Percentiles rank a stretch among this genome's conserved stretches.
phyloP scores from a whole-genome alignment of 495 filamentous ascomycete genomes.

The Tuber borchii region DNA sequence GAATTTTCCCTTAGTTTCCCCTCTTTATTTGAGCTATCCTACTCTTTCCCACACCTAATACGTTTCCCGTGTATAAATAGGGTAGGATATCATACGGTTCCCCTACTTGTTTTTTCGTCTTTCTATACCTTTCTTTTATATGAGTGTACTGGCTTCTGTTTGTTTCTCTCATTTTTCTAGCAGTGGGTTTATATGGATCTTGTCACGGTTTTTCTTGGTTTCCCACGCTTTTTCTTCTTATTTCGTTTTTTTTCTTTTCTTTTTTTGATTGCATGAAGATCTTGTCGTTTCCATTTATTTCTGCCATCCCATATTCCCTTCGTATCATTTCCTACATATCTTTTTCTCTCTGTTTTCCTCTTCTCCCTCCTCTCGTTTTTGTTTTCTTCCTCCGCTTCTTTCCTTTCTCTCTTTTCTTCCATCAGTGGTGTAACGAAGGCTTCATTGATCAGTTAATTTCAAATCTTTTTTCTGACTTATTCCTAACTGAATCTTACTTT shows the following conservation, averaged over 20 bases:
- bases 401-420: background rate
- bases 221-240: slow-evolving; percentile 32
- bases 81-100: slow-evolving; percentile 15
- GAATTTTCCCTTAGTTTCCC: background rate
- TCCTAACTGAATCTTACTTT: background rate
- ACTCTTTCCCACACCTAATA: slow-evolving; percentile 30
- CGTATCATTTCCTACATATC: slow-evolving; percentile 11
- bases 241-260: slow-evolving; percentile 23
- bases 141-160: slow-evolving; percentile 15
- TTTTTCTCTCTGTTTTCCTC: background rate
- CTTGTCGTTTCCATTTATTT: slow-evolving; percentile 30
- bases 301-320: slow-evolving; percentile 13
- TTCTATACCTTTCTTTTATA: slow-evolving; percentile 24
- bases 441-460: background rate
- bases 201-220: slow-evolving; percentile 25
- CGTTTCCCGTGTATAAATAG: slow-evolving; percentile 35
- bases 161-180: slow-evolving; percentile 34
- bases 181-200: slow-evolving; percentile 29
- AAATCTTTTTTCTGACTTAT: background rate
- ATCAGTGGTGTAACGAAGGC: slow-evolving; percentile 1
- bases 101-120: slow-evolving; percentile 33
- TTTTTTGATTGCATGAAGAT: slow-evolving; percentile 30
- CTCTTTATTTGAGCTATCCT: slow-evolving; percentile 28
- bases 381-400: background rate
- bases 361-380: background rate